A percentile compares a stretch with the other conserved stretches of the same genome.
Evolutionary conservation across 2,329 filamentous ascomycete genomes (phyloP).

Genomic region (Pseudogymnoascus sp.): DNA sequence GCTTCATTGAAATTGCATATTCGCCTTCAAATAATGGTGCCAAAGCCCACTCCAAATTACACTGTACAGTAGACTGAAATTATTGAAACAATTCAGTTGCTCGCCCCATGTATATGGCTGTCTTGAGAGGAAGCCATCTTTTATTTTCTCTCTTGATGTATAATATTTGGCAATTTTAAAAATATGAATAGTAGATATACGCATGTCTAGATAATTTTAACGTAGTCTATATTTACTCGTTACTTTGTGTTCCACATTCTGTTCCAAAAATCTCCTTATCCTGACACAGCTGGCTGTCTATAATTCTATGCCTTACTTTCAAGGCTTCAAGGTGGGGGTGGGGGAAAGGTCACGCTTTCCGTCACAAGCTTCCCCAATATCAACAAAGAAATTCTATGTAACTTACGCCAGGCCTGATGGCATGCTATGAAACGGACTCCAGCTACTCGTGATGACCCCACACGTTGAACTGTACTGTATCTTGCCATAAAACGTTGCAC

Average conservation of each 20-base stretch:
- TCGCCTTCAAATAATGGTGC: neutral
- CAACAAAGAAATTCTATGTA: conserved; percentile 3
- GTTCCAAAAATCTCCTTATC: neutral
- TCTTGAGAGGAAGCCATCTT: neutral
- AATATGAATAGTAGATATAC: neutral
- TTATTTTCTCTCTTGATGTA: neutral
- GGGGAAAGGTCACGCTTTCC: neutral
- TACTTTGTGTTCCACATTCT: neutral
- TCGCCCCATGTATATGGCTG: neutral
- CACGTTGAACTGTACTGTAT: neutral
- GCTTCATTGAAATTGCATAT: neutral
- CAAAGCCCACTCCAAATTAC: neutral
- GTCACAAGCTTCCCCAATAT: neutral
- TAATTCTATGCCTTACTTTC: neutral
- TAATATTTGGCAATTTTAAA: neutral
- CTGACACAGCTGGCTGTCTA: neutral
- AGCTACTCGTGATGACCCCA: conserved; percentile 1
- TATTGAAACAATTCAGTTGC: neutral
- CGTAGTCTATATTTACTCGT: neutral
- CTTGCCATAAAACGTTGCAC: neutral
- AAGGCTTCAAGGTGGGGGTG: conserved; percentile 1
- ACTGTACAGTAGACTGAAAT: neutral
- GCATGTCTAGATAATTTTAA: neutral
- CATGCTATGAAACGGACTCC: neutral
- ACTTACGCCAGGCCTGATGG: neutral